Base-by-base conservation (phyloP, 352 stramenopile species). In the Phytophthora macrochlamydospora region DNA sequence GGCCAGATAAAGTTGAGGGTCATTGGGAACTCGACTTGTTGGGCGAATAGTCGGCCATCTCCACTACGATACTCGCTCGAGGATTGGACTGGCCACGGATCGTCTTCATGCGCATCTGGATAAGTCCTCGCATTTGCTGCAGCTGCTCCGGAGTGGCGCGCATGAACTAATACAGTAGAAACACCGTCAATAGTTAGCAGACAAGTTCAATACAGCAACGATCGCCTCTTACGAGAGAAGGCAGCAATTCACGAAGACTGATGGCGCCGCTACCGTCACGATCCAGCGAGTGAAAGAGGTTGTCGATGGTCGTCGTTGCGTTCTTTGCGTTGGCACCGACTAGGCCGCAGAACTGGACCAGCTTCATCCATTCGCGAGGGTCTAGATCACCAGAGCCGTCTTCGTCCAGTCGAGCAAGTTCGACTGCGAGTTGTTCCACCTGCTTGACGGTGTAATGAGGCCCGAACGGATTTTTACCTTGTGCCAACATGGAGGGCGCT, bases 321-420 rank as follows among this genome's bases (percentile, higher is more conserved):
- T 68, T 69, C 3, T 56, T 48, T 0, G 48, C 57, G 31, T 62
- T 73, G 28, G 70, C 32, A 35, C 58, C 78, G 0, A 60, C 53
- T 0, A 70, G 37, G 2, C 69, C 65, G 40, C 65, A 68, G 51
- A 76, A 71, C 46, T 76, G 54, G 1, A 83, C 63, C 58, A 89
- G 78, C 35, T 77, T 69, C 37, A 76, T 73, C 81, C 79, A 90
- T 43, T 90, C 81, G 0, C 76, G 59, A 42, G 79, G 71, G 54
- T 89, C 69, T 38, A 90, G 73, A 52, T 89, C 81, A 1, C 81
- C 79, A 0, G 73, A 85, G 13, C 76, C 78, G 53, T 90, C 81
- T 24, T 83, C 71, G 58, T 90, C 81, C 32, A 87, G 79, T 29
- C 71, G 72, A 51, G 75, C 70, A 32, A 90, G 57, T 18, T 74